Evolutionary conservation across 352 stramenopile species (phyloP).

Genomic region (Elongisporangium anandrum): DNA sequence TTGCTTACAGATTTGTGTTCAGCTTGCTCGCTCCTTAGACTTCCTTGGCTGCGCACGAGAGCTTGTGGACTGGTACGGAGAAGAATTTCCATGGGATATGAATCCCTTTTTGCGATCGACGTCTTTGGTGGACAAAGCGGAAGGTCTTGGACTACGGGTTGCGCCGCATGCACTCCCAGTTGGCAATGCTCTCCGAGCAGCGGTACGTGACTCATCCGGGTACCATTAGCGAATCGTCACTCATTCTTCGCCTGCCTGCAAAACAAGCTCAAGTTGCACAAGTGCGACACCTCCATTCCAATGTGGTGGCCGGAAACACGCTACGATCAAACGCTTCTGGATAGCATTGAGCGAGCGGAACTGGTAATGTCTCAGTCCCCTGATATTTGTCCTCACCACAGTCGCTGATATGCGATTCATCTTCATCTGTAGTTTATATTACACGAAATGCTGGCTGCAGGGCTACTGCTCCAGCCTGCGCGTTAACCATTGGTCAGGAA

Average conservation of each 20-base stretch:
- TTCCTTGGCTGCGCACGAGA: slow-evolving; percentile 26
- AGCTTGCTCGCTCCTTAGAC: slow-evolving; percentile 52
- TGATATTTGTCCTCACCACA: background rate
- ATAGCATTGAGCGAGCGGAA: slow-evolving; percentile 35
- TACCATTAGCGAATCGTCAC: background rate
- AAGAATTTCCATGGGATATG: slow-evolving; percentile 63
- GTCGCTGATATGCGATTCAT: background rate
- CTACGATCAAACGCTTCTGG: slow-evolving; percentile 27
- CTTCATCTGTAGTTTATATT: slow-evolving; percentile 6
- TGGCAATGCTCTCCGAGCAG: slow-evolving; percentile 20
- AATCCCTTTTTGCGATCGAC: slow-evolving; percentile 60
- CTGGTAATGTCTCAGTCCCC: slow-evolving; percentile 13
- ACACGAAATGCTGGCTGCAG: slow-evolving; percentile 6
- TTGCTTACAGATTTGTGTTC: slow-evolving; percentile 2
- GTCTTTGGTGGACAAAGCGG: slow-evolving; percentile 43
- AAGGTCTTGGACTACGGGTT: slow-evolving; percentile 27
- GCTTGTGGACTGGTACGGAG: slow-evolving; percentile 61
- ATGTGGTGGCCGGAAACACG: slow-evolving; percentile 55
- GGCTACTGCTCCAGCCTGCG: background rate
- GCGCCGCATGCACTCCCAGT: background rate
- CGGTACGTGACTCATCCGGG: slow-evolving; percentile 14
- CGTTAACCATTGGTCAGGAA: background rate
- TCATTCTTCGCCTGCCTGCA: background rate
- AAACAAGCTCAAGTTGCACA: slow-evolving; percentile 23
- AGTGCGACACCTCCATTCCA: slow-evolving; percentile 18